These are phyloP conservation scores for Angomonas deanei DNA, from an alignment of 208 protist genomes.

Conservation along the genomic window DNA sequence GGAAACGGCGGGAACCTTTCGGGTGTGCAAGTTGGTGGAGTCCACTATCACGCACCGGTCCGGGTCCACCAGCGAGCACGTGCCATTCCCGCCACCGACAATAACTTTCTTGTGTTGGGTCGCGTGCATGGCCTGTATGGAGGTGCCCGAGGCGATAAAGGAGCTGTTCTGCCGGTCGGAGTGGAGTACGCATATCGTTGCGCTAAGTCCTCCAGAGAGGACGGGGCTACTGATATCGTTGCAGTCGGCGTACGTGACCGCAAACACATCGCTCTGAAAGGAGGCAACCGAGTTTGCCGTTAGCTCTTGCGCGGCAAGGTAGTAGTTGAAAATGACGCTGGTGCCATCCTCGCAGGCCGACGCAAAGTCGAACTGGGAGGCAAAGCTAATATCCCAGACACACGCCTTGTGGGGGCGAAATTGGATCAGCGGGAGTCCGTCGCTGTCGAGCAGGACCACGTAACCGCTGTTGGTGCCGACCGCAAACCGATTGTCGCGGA, in stretches of 20 bases:
- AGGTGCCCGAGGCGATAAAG: conserved; percentile 78
- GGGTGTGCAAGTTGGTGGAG: conserved; percentile 60
- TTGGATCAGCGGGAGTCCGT: conserved; percentile 84
- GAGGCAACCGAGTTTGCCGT: conserved; percentile 74
- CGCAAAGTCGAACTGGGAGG: conserved; percentile 79
- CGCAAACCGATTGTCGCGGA: conserved; percentile 77
- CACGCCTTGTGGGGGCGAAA: conserved; percentile 87
- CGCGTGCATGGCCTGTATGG: conserved; percentile 78
- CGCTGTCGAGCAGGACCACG: conserved; percentile 77
- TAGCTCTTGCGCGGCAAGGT: conserved; percentile 66
- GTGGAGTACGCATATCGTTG: conserved; percentile 82
- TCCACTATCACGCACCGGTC: conserved; percentile 55
- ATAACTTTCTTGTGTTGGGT: conserved; percentile 64
- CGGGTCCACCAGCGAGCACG: conserved; percentile 74
- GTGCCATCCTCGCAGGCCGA: conserved; percentile 85
- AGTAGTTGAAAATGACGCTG: conserved; percentile 87
- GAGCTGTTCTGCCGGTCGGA: conserved; percentile 83
- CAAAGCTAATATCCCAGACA: conserved; percentile 85
- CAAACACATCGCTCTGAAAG: conserved; percentile 87
- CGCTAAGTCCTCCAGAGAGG: conserved; percentile 79
- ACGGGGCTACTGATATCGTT: conserved; percentile 72
- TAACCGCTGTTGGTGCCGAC: conserved; percentile 85
- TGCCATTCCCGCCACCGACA: conserved; percentile 77
- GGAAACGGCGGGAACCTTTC: conserved; percentile 82
- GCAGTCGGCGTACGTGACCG: conserved; percentile 72